Conservation (phyloP, 169 alveolate genomes). For the Eimeria zaria region DNA sequence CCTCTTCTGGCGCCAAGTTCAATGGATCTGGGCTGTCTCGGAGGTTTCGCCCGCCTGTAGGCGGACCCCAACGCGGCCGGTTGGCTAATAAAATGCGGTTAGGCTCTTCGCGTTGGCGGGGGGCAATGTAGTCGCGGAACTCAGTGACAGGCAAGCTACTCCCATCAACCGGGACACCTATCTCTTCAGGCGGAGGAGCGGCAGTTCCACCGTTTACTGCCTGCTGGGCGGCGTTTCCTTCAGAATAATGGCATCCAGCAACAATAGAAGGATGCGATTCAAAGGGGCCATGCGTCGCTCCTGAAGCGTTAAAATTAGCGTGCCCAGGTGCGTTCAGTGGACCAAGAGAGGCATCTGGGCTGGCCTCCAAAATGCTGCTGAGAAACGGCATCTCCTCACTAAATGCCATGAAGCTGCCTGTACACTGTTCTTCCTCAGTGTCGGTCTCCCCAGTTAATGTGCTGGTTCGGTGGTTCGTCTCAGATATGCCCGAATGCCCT, state of each 20-base stretch:
- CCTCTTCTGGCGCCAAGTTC: too few species aligned
- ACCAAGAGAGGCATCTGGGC: neutral
- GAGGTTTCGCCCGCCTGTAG: too few species aligned
- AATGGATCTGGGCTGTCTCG: too few species aligned
- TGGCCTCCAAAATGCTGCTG: neutral
- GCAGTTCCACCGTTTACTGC: neutral
- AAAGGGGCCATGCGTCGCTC: neutral
- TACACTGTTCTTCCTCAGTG: neutral
- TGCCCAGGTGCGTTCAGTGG: neutral
- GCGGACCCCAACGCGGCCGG: too few species aligned
- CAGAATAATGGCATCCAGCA: neutral
- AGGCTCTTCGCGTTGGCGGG: neutral
- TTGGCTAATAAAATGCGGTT: too few species aligned
- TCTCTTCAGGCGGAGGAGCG: neutral
- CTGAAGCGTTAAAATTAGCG: neutral
- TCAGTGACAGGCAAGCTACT: neutral
- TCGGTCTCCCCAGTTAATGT: neutral
- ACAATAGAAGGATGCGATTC: neutral
- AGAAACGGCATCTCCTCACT: neutral
- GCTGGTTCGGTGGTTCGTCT: neutral
- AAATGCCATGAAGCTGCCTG: neutral
- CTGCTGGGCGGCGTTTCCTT: neutral
- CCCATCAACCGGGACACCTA: neutral
- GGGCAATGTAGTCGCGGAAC: neutral
- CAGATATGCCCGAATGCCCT: neutral